Conservation (phyloP, 306 rosid species). For the Citrullus mucosospermus region DNA sequence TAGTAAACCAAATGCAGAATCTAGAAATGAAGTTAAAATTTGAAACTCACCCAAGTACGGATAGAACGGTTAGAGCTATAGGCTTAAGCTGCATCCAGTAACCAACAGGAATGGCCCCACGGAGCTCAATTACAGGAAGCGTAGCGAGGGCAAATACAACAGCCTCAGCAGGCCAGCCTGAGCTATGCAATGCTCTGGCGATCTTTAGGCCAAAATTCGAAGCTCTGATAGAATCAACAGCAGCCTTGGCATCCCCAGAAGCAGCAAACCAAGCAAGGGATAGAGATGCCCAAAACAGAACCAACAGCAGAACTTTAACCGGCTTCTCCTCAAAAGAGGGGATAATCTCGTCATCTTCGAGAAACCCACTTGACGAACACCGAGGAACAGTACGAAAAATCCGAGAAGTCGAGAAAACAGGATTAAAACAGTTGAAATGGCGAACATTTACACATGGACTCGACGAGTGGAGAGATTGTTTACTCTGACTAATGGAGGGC, state of each 20-base stretch:
- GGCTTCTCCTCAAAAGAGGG: slow-evolving; percentile 34
- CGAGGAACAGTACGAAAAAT: slow-evolving; percentile 11
- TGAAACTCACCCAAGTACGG: slow-evolving; percentile 63
- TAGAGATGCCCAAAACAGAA: slow-evolving; percentile 62
- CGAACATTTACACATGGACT: slow-evolving; percentile 12
- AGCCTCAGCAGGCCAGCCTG: slow-evolving; percentile 67
- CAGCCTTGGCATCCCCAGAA: slow-evolving; percentile 81
- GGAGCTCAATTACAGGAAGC: slow-evolving; percentile 92
- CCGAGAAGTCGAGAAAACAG: slow-evolving; percentile 13
- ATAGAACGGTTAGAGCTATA: slow-evolving; percentile 29
- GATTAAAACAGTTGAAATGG: slow-evolving; percentile 4
- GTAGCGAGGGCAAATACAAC: slow-evolving; percentile 79
- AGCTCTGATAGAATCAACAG: slow-evolving; percentile 68
- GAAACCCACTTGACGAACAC: slow-evolving; percentile 27
- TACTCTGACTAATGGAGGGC: neutral
- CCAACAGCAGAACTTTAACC: slow-evolving; percentile 47
- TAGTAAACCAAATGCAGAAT: neutral
- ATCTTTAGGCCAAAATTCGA: slow-evolving; percentile 68
- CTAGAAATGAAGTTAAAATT: neutral
- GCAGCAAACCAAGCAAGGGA: slow-evolving; percentile 76
- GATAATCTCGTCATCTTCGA: slow-evolving; percentile 30
- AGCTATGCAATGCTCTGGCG: slow-evolving; percentile 49
- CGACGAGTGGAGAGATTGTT: slow-evolving; percentile 11
- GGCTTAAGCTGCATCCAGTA: slow-evolving; percentile 88
- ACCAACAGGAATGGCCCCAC: slow-evolving; percentile 95